Base-by-base conservation (phyloP, 2,329 filamentous ascomycete genomes). In the Colletotrichum sp. region DNA sequence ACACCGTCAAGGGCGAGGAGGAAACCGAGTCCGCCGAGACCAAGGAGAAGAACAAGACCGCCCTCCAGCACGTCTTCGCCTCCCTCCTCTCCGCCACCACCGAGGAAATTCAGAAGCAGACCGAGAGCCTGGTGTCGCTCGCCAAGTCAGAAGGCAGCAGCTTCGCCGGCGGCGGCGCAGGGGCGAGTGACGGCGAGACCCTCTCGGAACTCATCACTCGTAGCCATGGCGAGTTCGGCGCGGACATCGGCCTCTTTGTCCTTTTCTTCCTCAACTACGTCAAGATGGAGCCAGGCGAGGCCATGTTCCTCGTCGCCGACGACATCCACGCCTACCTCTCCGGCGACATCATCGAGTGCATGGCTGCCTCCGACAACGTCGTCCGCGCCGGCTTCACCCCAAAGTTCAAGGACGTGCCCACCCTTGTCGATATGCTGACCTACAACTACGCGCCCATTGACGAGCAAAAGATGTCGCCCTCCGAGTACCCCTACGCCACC, bases 281-380 rank as follows among this genome's bases (percentile, higher is more conserved):
- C 82, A 94, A 93, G 79, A 91, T 99, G 16, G 88, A 94, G 66
- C 92, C 96, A 2, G 97, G 97, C 69, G 96, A 99, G 86, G 97
- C 96, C 10, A 94, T 99, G 89, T 99, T 99, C 87, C 90, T 99
- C 44, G 95, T 95, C 81, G 97, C 97, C 8, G 96, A 99, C 82
- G 97, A 99, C 82, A 99, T 99, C 81, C 97, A 99, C 84, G 97
- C 97, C 65, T 99, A 99, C 85, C 87, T 98, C 59, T 95, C 94
- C 4, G 95, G 95, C 76, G 96, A 99, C 82, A 98, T 99, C 80
- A 96, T 99, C 83, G 97, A 99, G 86, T 99, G 97, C 89, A 99
- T 99, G 97, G 97, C 97, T 0, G 94, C 95, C 10, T 98, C 95
- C n/a, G 97, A 99, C 90, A 99, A 99, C 79, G 97, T 99, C 44